A percentile compares a stretch with the other conserved stretches of the same genome.
These are phyloP conservation scores for Mortierella sp. DNA, from an alignment of 371 early-diverging fungal species.

Conservation along the genomic window DNA sequence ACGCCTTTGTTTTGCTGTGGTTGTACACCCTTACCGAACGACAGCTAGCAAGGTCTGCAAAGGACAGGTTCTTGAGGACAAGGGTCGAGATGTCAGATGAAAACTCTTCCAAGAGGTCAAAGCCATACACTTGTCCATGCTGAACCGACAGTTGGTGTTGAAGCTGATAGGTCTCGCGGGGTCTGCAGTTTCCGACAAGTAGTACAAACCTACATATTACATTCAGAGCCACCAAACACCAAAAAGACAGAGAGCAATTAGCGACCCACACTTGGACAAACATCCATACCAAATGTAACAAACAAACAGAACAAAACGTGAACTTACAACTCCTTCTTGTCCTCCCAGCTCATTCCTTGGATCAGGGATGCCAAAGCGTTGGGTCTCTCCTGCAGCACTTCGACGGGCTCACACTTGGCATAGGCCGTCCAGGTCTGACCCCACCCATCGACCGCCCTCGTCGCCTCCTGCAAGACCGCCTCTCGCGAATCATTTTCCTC, in stretches of 20 bases:
- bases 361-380: constrained; percentile 24
- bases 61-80: constrained; percentile 24
- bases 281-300: neutral
- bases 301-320: neutral
- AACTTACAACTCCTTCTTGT: constrained; percentile 45
- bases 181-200: constrained; percentile 25
- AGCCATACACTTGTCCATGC: constrained; percentile 31
- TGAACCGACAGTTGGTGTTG: constrained; percentile 24
- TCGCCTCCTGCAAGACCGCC: constrained; percentile 1
- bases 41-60: constrained; percentile 37
- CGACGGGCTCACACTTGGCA: constrained; percentile 34
- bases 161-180: constrained; percentile 31
- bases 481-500: constrained; percentile 23
- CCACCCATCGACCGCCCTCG: constrained; percentile 33
- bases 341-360: constrained; percentile 33
- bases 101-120: constrained; percentile 34
- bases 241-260: neutral
- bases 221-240: neutral
- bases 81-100: constrained; percentile 13
- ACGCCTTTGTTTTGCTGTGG: neutral
- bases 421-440: constrained; percentile 21
- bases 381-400: constrained; percentile 28
- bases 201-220: constrained; percentile 24
- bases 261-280: neutral
- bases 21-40: constrained; percentile 42